Base-by-base conservation (phyloP, 768 basidiomycete species). In the Rickenella mellea region DNA sequence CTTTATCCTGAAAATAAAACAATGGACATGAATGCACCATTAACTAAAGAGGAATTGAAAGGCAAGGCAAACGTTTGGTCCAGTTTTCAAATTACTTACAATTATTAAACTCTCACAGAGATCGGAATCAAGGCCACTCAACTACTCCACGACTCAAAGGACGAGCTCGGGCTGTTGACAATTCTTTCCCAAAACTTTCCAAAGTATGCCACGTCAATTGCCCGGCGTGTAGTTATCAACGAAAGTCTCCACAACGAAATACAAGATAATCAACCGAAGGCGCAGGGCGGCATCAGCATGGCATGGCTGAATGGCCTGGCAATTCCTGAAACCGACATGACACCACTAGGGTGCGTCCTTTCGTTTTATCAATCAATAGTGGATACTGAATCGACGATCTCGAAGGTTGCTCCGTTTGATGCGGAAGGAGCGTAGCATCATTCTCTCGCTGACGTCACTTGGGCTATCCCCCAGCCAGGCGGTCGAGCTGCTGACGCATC, bases 141-240 rank as follows among this genome's bases (percentile, higher is more conserved):
- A 47, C 74, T 96, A 32, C 73, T 97, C 42, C 65, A 73, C 27
- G 62, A 76, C 22, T 80, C 88, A 15, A 42, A 66, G 38, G 53
- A 69, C 10, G 73, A 74, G 3, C 65, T 88, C 17, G 49, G 58
- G 9, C 71, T 74, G 0, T 70, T 96, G 27, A 73, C 68, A 35
- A 70, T 76, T 11, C 72, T 98, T 17, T 71, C 86, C 0, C 86
- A 92, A 53, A 82, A 93, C 59, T 94, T 97, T 63, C 93, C 94
- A 0, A 83, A 76, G 55, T 94, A 93, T 54, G 80, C 81, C 1
- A 70, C 78, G 1, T 66, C 80, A 3, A 67, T 96, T 24, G 74
- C 84, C 0, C 77, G 89, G 3, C 78, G 82, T 44, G 75, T 91
- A 31, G 51, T 63, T 1, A 62, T 76, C 2, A 72, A 75, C 44